Conservation (phyloP, 176 grass and related monocot genomes). For the Eragrostis curvula region DNA sequence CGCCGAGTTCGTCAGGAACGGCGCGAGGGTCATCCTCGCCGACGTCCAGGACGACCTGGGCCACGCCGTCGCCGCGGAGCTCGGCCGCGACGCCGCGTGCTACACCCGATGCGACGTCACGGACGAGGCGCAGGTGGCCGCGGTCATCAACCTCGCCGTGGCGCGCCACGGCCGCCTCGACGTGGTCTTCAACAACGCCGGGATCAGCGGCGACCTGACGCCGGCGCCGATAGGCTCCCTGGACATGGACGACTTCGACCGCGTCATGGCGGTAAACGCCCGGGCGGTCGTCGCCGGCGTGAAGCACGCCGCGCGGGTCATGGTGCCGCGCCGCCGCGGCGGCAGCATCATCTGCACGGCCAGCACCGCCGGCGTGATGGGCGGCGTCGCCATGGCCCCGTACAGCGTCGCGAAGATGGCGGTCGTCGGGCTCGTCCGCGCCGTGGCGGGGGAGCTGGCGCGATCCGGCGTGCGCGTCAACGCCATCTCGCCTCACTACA, state of each 20-base stretch:
- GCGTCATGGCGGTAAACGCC: slow-evolving; percentile 54
- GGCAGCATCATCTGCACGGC: slow-evolving; percentile 71
- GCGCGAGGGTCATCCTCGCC: too few relatives aligned
- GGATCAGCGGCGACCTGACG: too few relatives aligned
- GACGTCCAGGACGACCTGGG: too few relatives aligned
- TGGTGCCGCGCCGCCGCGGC: slow-evolving; percentile 39
- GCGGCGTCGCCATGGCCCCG: accelerated
- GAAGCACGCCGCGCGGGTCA: slow-evolving; percentile 62
- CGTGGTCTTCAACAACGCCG: too few relatives aligned
- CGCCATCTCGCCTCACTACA: slow-evolving; percentile 47
- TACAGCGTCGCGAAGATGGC: slow-evolving; percentile 10
- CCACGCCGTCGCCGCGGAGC: too few relatives aligned
- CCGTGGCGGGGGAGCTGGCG: slow-evolving; percentile 38
- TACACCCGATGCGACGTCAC: too few relatives aligned
- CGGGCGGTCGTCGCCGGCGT: not conserved
- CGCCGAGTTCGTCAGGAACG: too few relatives aligned
- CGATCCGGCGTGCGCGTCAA: slow-evolving; percentile 62
- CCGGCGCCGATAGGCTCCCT: not conserved
- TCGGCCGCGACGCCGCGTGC: too few relatives aligned
- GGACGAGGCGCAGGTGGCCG: too few relatives aligned
- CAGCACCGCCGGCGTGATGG: slow-evolving; percentile 17
- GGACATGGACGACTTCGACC: slow-evolving; percentile 55
- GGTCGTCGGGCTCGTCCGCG: not conserved
- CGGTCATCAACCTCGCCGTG: too few relatives aligned
- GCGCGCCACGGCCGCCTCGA: too few relatives aligned